Evolutionary conservation across 139 green algal genomes (phyloP), one percentile per base, ranked within the genome.

Genomic region (Chlorella sp.): DNA sequence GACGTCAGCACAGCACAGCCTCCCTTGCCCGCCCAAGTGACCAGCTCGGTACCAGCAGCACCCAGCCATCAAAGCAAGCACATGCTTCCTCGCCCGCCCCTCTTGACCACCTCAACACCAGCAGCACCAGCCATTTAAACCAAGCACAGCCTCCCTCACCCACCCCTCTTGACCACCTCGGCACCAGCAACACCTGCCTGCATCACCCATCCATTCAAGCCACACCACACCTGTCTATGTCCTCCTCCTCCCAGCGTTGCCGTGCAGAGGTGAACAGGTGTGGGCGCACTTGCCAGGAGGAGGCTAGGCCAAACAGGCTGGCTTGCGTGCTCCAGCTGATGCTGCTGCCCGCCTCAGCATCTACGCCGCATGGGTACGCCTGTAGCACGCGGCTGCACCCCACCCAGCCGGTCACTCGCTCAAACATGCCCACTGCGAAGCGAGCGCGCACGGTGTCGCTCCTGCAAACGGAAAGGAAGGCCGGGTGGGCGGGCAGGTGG

Each of bases 361-460:
- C 69, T 30, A 80, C 21, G 5, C 80, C 86, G 39, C 86, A 90
- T 2, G 73, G 76, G 22, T 32, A 82, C 12, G 37, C 73, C 39
- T 60, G 61, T 32, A 90, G 19, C 37, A 83, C 36, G 30, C 86
- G 60, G 79, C 73, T 80, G 60, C 40, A 85, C 12, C 86, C 69
- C 9, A 30, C n/a, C 28, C 40, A 71, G 32, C 60, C 69, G 26
- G 32, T 30, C 21, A 90, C 39, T 28, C 71, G 60, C 30, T 90
- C 86, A 64, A 90, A 64, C 64, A 90, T 86, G 61, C 86, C 86
- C 28, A 85, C 34, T 0, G 86, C 71, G 75, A 89, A 84, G 19
- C 73, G 73, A 0, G 48, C 73, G 0, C 86, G 86, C 42, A 83
- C 71, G 32, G 73, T 89, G 73, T 84, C 71, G 34, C 28, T 48